phyloP scores from a whole-genome alignment of 176 grass and related monocot genomes.

The Triticum timopheevii region DNA sequence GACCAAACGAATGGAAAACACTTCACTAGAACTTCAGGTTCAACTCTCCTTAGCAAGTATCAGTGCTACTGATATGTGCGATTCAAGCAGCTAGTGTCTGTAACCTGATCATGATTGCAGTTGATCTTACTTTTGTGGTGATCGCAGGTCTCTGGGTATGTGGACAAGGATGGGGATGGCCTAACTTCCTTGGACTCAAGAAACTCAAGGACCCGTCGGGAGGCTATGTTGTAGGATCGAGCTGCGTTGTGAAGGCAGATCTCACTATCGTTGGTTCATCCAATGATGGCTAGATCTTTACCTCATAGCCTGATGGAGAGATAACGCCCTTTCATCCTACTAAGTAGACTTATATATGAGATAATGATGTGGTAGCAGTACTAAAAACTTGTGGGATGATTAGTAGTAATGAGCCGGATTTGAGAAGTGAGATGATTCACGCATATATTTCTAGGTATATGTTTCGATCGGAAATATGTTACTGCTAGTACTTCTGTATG shows the following conservation, averaged over 20 bases:
- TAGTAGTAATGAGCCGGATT: neutral
- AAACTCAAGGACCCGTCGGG: neutral
- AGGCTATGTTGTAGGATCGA: conserved; percentile 8
- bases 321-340: neutral
- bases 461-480: too few species aligned
- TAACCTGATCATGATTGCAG: too few species aligned
- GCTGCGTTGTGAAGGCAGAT: conserved; percentile 2
- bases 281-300: neutral
- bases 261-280: neutral
- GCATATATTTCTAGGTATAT: neutral
- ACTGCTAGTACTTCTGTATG: too few species aligned
- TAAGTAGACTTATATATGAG: neutral
- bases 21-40: neutral
- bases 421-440: neutral
- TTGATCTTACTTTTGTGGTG: neutral
- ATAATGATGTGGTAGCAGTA: neutral
- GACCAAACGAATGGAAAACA: neutral
- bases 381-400: neutral
- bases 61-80: neutral
- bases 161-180: neutral
- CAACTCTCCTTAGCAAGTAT: neutral
- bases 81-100: too few species aligned
- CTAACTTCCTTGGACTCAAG: neutral
- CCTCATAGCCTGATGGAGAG: neutral
- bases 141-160: neutral